These are phyloP conservation scores for Peronospora destructor DNA, from an alignment of 352 stramenopile species.

Conservation along the genomic window DNA sequence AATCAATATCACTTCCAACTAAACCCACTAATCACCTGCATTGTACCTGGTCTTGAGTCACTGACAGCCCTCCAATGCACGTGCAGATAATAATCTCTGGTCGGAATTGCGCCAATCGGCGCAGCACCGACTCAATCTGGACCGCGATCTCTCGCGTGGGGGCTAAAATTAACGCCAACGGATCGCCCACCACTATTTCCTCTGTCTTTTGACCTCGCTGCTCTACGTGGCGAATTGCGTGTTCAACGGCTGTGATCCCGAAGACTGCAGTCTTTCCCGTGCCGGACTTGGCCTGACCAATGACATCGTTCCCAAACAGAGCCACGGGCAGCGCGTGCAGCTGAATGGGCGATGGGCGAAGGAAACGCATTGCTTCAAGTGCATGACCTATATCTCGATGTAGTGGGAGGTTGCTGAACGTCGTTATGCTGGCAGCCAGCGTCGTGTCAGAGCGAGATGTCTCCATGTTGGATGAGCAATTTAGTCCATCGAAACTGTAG, in stretches of 20 bases:
- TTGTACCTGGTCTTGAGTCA: constrained; percentile 52
- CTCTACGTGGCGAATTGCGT: constrained; percentile 35
- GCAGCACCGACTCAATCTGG: constrained; percentile 66
- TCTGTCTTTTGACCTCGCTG: constrained; percentile 1
- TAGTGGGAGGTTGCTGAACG: constrained; percentile 60
- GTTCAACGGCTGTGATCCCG: constrained; percentile 55
- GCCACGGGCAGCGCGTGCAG: constrained; percentile 55
- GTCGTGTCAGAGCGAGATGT: constrained; percentile 12
- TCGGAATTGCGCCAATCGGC: constrained; percentile 41
- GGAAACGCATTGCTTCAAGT: constrained; percentile 49
- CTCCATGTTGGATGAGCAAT: constrained; percentile 4
- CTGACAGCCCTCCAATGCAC: constrained; percentile 55
- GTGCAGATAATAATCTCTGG: constrained; percentile 34
- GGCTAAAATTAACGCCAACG: constrained; percentile 55
- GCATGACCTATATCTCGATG: constrained; percentile 42
- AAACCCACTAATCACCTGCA: neutral
- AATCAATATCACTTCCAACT: constrained; percentile 1
- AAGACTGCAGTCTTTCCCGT: constrained; percentile 82
- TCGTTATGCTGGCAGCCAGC: constrained; percentile 18
- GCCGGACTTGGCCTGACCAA: constrained; percentile 77
- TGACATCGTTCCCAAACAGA: constrained; percentile 76
- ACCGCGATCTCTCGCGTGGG: constrained; percentile 71
- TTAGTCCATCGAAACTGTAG: constrained; percentile 14
- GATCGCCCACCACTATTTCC: constrained; percentile 13
- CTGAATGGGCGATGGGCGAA: constrained; percentile 61